A percentile compares a stretch with the other conserved stretches of the same genome.
Conservation (phyloP, 768 basidiomycete genomes). For the Termitomyces sp. region DNA sequence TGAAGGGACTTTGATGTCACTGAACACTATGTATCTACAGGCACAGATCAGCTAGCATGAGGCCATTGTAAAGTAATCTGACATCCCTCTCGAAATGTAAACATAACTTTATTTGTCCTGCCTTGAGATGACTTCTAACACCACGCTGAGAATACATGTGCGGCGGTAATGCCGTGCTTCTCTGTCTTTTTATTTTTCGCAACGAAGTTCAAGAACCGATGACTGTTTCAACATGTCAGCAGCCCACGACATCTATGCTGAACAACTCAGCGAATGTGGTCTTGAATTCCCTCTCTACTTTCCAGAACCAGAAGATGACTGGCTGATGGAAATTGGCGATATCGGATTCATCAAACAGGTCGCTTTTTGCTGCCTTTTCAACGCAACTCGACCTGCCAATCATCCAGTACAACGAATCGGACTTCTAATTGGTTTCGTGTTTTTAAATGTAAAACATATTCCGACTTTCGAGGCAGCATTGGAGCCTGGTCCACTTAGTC, state of each 20-base stretch:
- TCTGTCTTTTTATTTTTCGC: no score
- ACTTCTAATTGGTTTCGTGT: constrained; percentile 10
- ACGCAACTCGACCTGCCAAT: constrained; percentile 3
- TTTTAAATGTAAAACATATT: constrained; percentile 4
- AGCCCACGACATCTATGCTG: neutral
- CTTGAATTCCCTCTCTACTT: neutral
- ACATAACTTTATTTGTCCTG: no score
- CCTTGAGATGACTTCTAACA: no score
- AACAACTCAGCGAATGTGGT: neutral
- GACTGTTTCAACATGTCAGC: no score
- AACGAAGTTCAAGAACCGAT: no score
- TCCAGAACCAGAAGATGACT: neutral
- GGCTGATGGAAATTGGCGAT: constrained; percentile 7
- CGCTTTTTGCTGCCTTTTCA: constrained; percentile 15
- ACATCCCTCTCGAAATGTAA: no score
- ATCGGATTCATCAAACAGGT: constrained; percentile 11
- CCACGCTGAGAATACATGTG: no score
- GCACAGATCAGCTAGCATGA: no score
- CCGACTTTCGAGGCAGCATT: constrained; percentile 5
- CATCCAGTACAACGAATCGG: constrained; percentile 11
- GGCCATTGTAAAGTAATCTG: no score
- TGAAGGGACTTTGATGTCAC: no score
- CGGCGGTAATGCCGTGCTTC: no score
- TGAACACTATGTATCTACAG: no score
- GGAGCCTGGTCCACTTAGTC: constrained; percentile 15